Evolutionary conservation across 176 grass and related monocot species (phyloP).

Genomic region (Ensete glaucum): DNA sequence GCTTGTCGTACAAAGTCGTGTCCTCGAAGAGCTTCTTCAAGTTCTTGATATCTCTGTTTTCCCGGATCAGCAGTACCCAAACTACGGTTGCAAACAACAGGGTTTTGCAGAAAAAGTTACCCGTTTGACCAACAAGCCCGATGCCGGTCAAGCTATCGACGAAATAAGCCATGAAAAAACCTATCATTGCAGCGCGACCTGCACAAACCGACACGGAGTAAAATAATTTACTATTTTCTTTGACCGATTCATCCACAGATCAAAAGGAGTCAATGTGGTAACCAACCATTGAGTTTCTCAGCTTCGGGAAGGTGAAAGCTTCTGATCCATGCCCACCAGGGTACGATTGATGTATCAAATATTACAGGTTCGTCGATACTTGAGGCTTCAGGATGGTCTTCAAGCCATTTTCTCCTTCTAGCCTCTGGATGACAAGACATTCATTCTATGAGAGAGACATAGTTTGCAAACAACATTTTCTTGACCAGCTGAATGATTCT

Average conservation of each 20-base stretch:
- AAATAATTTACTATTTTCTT: background rate
- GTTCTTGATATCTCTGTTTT: slow-evolving; percentile 64
- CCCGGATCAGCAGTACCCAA: slow-evolving; percentile 62
- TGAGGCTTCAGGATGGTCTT: slow-evolving; percentile 78
- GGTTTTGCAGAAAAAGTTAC: slow-evolving; percentile 95
- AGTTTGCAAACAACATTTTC: background rate
- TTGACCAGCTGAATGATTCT: too few species aligned
- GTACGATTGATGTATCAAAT: slow-evolving; percentile 74
- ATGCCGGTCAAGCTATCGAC: slow-evolving; percentile 74
- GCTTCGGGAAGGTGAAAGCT: slow-evolving; percentile 92
- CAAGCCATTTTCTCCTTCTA: slow-evolving; percentile 86
- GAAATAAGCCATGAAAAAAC: slow-evolving; percentile 99
- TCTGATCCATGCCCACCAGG: slow-evolving; percentile 92
- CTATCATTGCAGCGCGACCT: slow-evolving; percentile 95
- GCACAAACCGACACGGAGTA: background rate
- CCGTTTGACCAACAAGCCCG: slow-evolving; percentile 70
- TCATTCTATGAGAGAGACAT: background rate
- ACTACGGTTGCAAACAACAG: slow-evolving; percentile 61
- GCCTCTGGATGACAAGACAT: slow-evolving; percentile 49
- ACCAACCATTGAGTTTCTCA: slow-evolving; percentile 78
- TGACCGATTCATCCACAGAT: background rate
- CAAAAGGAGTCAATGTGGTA: background rate
- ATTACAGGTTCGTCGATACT: slow-evolving; percentile 34
- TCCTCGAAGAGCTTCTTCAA: slow-evolving; percentile 78
- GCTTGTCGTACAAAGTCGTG: slow-evolving; percentile 83